Evolutionary conservation across 352 stramenopile genomes (phyloP).

Genomic region (Plasmopara muralis): DNA sequence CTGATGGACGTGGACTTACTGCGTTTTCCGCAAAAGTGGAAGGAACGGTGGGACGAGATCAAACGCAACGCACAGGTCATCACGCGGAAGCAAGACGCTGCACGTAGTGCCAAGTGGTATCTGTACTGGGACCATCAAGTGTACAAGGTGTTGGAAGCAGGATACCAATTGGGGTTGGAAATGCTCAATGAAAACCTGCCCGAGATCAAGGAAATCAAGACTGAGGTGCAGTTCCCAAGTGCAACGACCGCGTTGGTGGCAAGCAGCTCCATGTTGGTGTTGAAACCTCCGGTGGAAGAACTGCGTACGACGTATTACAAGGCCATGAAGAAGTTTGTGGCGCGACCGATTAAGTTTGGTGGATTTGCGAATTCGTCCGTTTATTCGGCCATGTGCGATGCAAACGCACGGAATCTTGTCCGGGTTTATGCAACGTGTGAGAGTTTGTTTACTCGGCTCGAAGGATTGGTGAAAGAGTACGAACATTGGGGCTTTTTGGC

Average conservation of each 20-base stretch:
- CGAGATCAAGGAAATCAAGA: constrained; percentile 85
- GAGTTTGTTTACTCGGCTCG: constrained; percentile 80
- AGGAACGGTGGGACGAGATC: constrained; percentile 79
- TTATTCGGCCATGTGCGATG: constrained; percentile 85
- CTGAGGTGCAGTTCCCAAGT: constrained; percentile 60
- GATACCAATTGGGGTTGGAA: constrained; percentile 91
- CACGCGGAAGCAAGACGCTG: constrained; percentile 70
- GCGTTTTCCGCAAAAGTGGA: constrained; percentile 79
- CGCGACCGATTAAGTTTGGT: constrained; percentile 80
- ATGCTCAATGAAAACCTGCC: constrained; percentile 91
- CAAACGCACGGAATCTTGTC: constrained; percentile 81
- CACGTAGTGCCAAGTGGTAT: constrained; percentile 87
- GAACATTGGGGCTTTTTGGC: constrained; percentile 74
- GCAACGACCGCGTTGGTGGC: constrained; percentile 9
- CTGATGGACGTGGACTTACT: constrained; percentile 91
- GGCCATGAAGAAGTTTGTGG: constrained; percentile 94
- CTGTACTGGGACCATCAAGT: constrained; percentile 93
- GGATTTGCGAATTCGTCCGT: constrained; percentile 85
- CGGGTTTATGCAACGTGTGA: constrained; percentile 90
- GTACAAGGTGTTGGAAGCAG: constrained; percentile 92
- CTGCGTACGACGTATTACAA: constrained; percentile 92
- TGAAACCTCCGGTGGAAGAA: constrained; percentile 91
- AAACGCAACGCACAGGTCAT: constrained; percentile 61
- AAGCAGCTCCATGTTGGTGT: constrained; percentile 41
- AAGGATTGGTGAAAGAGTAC: constrained; percentile 69